These are phyloP conservation scores for Phalaenopsis hybrid DNA, from an alignment of 116 monocot species.

Conservation along the genomic window DNA sequence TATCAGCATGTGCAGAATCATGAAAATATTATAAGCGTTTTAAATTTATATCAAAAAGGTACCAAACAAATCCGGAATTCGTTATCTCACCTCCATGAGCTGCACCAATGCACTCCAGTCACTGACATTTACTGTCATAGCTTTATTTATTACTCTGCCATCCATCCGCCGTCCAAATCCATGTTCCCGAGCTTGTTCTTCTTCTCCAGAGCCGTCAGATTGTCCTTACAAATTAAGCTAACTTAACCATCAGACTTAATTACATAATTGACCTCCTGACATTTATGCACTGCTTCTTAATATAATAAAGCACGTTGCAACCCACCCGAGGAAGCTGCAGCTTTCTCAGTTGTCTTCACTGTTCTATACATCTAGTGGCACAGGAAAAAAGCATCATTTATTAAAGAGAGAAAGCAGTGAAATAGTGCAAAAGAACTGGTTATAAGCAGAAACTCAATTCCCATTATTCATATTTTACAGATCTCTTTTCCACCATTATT, in stretches of 20 bases:
- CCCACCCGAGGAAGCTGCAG: constrained; percentile 59
- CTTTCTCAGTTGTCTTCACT: constrained; percentile 85
- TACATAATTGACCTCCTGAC: neutral
- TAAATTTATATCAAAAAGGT: too few relatives aligned
- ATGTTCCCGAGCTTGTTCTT: constrained; percentile 10
- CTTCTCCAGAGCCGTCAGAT: constrained; percentile 56
- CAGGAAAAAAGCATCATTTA: neutral
- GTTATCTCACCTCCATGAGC: constrained; percentile 28
- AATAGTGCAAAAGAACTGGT: neutral
- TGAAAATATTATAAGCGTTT: too few relatives aligned
- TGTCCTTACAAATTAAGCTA: constrained; percentile 21
- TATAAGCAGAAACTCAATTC: neutral
- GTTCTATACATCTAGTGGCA: constrained; percentile 79
- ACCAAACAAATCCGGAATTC: too few relatives aligned
- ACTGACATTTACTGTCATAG: neutral
- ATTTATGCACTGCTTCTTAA: too few relatives aligned
- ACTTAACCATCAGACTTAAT: neutral
- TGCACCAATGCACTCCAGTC: constrained; percentile 22
- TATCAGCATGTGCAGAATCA: too few relatives aligned
- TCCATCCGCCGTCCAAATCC: constrained; percentile 25
- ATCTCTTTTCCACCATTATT: too few relatives aligned
- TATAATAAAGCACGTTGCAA: too few relatives aligned
- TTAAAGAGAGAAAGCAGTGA: constrained; percentile 1
- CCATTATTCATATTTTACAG: neutral
- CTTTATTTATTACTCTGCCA: neutral